Evolutionary conservation across 148 eudicot genomes (phyloP).

Genomic region (Heliosperma pusillum): DNA sequence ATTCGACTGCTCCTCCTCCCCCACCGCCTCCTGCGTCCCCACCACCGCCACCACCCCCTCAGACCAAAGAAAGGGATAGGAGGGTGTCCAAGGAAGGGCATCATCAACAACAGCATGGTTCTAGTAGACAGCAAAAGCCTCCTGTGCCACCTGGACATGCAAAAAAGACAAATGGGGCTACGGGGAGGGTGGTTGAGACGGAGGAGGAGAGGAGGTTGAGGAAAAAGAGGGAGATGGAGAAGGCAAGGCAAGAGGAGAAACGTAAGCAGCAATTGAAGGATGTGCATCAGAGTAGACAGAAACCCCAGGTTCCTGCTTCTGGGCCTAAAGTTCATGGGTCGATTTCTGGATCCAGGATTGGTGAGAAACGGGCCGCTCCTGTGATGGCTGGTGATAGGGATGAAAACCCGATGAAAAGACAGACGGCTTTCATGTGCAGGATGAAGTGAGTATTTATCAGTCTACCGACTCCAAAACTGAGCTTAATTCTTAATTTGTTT

Average conservation of each 20-base stretch:
- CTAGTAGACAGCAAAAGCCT: slow-evolving; percentile 58
- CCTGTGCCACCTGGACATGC: slow-evolving; percentile 43
- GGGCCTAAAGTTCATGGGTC: slow-evolving; percentile 69
- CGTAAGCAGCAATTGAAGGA: slow-evolving; percentile 72
- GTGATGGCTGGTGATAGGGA: slow-evolving; percentile 67
- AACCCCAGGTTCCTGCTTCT: slow-evolving; percentile 63
- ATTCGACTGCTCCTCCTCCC: slow-evolving; percentile 58
- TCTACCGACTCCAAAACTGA: not conserved
- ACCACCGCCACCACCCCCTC: slow-evolving; percentile 37
- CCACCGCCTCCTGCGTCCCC: slow-evolving; percentile 70
- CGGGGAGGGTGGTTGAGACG: slow-evolving; percentile 65
- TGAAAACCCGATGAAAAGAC: slow-evolving; percentile 94
- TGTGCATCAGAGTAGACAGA: slow-evolving; percentile 51
- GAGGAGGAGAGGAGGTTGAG: slow-evolving; percentile 90
- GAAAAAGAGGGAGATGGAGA: slow-evolving; percentile 79
- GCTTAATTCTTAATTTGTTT: not conserved
- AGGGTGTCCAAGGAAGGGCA: slow-evolving; percentile 43
- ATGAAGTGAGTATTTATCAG: slow-evolving; percentile 72
- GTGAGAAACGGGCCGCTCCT: slow-evolving; percentile 69
- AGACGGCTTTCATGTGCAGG: slow-evolving; percentile 90
- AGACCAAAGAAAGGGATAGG: slow-evolving; percentile 42
- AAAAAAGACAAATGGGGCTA: slow-evolving; percentile 47
- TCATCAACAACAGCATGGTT: slow-evolving; percentile 31
- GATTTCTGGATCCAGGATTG: slow-evolving; percentile 74
- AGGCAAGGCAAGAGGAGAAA: slow-evolving; percentile 73